Base-by-base conservation (phyloP, 1,284 basidiomycete genomes). In the Leccinum griseonigrum region DNA sequence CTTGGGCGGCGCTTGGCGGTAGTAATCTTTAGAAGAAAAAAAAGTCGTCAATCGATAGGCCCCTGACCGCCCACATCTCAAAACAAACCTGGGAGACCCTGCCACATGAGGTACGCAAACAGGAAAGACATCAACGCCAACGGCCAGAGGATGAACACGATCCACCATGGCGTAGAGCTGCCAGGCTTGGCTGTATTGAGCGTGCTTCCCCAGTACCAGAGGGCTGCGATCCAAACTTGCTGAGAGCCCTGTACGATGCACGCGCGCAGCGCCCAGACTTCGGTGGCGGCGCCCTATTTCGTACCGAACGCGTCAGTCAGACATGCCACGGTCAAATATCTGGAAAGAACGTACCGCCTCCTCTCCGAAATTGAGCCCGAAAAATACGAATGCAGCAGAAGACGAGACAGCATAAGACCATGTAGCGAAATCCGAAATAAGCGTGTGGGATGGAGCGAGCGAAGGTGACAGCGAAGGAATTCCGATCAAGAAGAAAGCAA, bases 321-420 rank as follows among this genome's bases (percentile, higher is more conserved):
- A 22, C 26, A 48, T 22, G 18, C 26, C 46, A 11, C 29, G 38
- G 6, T 56, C 28, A 55, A 59, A 52, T 16, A 16, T n/a, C 8
- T 10, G n/a, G 28, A 31, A 3, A 29, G 3, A 54, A 77, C 85
- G 43, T 73, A 89, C 92, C 34, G 94, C 94, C 83, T 96, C 94
- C 79, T 97, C 94, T 77, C 94, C 94, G 74, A 96, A 97, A 77
- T 97, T 97, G 67, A 95, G 83, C 74, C 94, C 94, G 71, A 97
- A 97, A 84, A 94, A 95, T 61, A 88, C 78, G 82, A 96, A 97
- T 18, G 91, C 89, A 43, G 91, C 94, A 9, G 94, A 88, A 32
- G 94, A 96, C 13, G 91, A 94, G 56, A 93, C 77, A 53, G 94
- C 94, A 77, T 97, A 97, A 58, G 81, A 84, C 92, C 94, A 96